Base-by-base conservation (phyloP, 2,329 filamentous ascomycete genomes). In the Penicillium brasilianum region DNA sequence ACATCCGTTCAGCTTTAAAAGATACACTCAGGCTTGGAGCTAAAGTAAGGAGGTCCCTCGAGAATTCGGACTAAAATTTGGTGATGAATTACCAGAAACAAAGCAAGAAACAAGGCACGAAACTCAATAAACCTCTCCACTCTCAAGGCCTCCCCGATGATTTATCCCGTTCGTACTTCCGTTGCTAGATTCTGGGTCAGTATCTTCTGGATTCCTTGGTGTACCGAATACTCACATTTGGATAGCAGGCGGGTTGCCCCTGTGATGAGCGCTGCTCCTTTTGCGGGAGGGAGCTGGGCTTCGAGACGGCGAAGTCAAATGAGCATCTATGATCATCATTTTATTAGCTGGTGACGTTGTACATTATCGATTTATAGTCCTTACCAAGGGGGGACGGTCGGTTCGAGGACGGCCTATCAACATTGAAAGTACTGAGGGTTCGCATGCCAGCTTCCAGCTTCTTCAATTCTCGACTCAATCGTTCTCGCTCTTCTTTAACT, bases 401-500 rank as follows among this genome's bases (percentile, higher is more conserved):
- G 18, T 4, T 18, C n/a, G 20, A 43, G 13, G 39, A 36, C 13
- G 34, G 14, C 34, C 34, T 36, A 36, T 36, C 34, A 14, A 13
- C 11, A 14, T 13, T 11, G 13, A 43, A 43, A 20, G 39, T 43
- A 5, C 39, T 9, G 39, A 43, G 39, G 3, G 39, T 43, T 43
- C 39, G 39, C 39, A 43, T 43, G 39, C 39, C 39, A 43, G 39
- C 18, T 36, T 58, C 61, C 13, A 72, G 46, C 52, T 66, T 64
- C 11, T 66, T 57, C 6, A 72, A 44, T 44, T 72, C 69, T 3
- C 37, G 13, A n/a, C 1, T 50, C 2, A 72, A 36, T 18, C 58
- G 62, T 0, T 59, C 43, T 28, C 69, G 41, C 3, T 71, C 67
- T 9, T 65, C 49, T 18, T 20, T 48, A 11, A 66, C 43, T 16